Evolutionary conservation across 176 grass and related monocot genomes (phyloP).

Genomic region (Zea luxurians): DNA sequence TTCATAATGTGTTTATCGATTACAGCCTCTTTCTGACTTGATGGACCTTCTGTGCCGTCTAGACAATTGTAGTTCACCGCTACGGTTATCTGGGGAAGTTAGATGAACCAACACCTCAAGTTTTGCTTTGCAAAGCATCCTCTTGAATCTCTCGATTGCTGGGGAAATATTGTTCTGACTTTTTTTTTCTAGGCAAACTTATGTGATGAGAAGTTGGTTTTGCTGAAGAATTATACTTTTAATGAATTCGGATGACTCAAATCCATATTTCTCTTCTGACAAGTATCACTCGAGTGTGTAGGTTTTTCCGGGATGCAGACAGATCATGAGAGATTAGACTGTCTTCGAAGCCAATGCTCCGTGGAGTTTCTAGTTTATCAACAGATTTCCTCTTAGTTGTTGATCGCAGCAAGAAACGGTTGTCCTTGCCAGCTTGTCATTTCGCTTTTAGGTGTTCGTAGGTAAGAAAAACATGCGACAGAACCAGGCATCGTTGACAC

Average conservation of each 20-base stretch:
- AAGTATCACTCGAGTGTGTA: not conserved
- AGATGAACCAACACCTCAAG: not conserved
- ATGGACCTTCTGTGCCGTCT: not conserved
- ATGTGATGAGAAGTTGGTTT: not conserved
- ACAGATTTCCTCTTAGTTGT: slow-evolving; percentile 27
- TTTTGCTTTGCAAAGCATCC: not conserved
- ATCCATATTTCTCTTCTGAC: slow-evolving; percentile 16
- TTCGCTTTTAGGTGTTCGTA: slow-evolving; percentile 53
- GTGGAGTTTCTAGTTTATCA: slow-evolving; percentile 29
- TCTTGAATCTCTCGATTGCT: not conserved
- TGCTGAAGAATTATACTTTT: not conserved
- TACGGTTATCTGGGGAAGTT: slow-evolving; percentile 12
- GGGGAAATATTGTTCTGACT: not conserved
- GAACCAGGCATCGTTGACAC: slow-evolving; percentile 1
- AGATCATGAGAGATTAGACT: not conserved
- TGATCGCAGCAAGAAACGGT: slow-evolving; percentile 35
- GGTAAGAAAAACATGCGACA: slow-evolving; percentile 48
- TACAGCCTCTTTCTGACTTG: slow-evolving; percentile 7
- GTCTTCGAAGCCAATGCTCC: slow-evolving; percentile 15
- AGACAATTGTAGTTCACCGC: slow-evolving; percentile 23
- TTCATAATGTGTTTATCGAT: not conserved
- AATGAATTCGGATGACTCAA: not conserved
- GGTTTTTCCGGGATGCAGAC: slow-evolving; percentile 16
- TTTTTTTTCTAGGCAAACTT: slow-evolving; percentile 2
- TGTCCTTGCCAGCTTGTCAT: slow-evolving; percentile 27